These are phyloP conservation scores for Fusarium tanahbumbuense DNA, from an alignment of 2,329 filamentous ascomycete genomes.

Conservation along the genomic window DNA sequence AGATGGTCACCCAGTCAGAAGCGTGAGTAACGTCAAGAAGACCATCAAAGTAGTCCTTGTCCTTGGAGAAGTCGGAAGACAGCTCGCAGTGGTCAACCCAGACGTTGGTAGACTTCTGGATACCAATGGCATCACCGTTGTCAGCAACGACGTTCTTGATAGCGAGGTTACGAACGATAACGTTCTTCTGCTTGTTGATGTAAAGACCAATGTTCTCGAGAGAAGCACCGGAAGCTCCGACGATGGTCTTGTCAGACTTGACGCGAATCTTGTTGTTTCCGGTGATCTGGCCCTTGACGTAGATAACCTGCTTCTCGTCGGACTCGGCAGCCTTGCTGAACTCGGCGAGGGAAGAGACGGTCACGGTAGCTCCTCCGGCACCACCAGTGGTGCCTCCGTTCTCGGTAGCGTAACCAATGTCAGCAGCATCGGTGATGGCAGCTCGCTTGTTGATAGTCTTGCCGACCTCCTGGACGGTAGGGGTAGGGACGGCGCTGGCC, in stretches of 20 bases:
- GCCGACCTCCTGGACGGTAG: conserved; percentile 45
- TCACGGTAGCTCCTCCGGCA: conserved; percentile 61
- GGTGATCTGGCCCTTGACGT: conserved; percentile 57
- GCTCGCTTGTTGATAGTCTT: conserved; percentile 51
- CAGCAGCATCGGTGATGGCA: conserved; percentile 52
- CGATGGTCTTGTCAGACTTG: conserved; percentile 59
- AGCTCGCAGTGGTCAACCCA: conserved; percentile 78
- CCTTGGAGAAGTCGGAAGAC: conserved; percentile 67
- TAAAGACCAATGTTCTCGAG: conserved; percentile 63
- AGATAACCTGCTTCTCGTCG: conserved; percentile 55
- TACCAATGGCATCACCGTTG: conserved; percentile 69
- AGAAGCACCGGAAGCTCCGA: conserved; percentile 54
- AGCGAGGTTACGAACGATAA: conserved; percentile 72
- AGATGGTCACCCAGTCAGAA: conserved; percentile 68
- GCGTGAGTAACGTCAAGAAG: conserved; percentile 73
- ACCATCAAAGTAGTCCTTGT: conserved; percentile 78
- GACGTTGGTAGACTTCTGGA: conserved; percentile 67
- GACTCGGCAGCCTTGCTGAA: conserved; percentile 61
- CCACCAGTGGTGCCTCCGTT: conserved; percentile 62
- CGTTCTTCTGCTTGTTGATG: conserved; percentile 65
- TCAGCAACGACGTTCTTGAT: conserved; percentile 66
- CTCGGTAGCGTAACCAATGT: conserved; percentile 51
- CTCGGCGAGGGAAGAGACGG: conserved; percentile 55
- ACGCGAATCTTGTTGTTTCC: conserved; percentile 55
- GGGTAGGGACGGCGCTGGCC: conserved; percentile 48